phyloP scores from a whole-genome alignment of 108 stramenopile genomes.

The Thalassiosira profunda region DNA sequence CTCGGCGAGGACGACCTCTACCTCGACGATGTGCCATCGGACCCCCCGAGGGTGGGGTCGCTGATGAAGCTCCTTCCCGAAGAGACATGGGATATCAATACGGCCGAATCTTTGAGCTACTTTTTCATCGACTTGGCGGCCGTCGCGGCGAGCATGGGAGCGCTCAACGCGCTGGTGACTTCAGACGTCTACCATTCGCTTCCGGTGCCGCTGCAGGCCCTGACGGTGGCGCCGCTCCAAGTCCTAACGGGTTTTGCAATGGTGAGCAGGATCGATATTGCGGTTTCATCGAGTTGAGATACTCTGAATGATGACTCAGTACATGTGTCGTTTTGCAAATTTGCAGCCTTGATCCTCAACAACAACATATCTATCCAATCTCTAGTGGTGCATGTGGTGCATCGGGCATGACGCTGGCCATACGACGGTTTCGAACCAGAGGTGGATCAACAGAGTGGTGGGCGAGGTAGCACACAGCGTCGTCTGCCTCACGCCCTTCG shows the following conservation, averaged over 20 bases:
- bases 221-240: constrained; percentile 60
- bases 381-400: constrained; percentile 89
- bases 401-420: constrained; percentile 85
- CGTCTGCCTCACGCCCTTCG: constrained; percentile 74
- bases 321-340: too few species aligned
- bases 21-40: background rate
- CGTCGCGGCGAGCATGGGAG: constrained; percentile 53
- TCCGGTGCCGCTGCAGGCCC: constrained; percentile 36
- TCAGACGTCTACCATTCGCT: constrained; percentile 56
- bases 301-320: too few species aligned
- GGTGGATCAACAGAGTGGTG: constrained; percentile 58
- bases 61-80: constrained; percentile 69
- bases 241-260: constrained; percentile 71
- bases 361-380: too few species aligned
- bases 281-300: too few species aligned
- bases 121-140: constrained; percentile 59
- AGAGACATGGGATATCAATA: constrained; percentile 57
- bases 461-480: constrained; percentile 72
- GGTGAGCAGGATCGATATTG: too few species aligned
- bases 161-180: constrained; percentile 58
- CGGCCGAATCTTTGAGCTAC: constrained; percentile 57
- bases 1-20: constrained; percentile 23
- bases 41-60: constrained; percentile 31
- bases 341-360: too few species aligned
- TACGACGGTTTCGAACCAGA: constrained; percentile 51